phyloP scores from a whole-genome alignment of 305 asterid species.

The Fraxinus greggii region DNA sequence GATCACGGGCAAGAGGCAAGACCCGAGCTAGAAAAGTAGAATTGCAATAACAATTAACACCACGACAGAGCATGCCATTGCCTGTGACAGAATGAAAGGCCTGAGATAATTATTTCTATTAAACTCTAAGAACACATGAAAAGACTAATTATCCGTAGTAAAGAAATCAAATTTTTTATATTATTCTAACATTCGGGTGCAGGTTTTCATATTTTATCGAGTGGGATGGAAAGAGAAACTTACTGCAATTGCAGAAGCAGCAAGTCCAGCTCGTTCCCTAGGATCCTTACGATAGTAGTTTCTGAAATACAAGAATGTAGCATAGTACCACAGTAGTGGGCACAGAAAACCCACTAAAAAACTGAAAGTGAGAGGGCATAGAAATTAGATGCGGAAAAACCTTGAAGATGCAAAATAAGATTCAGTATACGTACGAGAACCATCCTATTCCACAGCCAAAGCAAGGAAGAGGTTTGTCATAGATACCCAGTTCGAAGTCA shows the following conservation, averaged over 20 bases:
- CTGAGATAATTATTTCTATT: not conserved
- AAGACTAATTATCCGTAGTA: not conserved
- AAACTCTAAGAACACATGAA: not conserved
- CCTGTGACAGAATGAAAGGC: slow-evolving; percentile 28
- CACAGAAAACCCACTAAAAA: slow-evolving; percentile 79
- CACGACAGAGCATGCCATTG: slow-evolving; percentile 42
- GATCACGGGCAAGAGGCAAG: slow-evolving; percentile 19
- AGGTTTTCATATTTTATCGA: not conserved
- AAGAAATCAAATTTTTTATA: not conserved
- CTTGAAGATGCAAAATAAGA: not conserved
- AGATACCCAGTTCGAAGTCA: slow-evolving; percentile 66
- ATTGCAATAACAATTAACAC: slow-evolving; percentile 32
- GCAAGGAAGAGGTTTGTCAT: slow-evolving; percentile 96
- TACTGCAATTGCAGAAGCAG: slow-evolving; percentile 92
- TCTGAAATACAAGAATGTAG: slow-evolving; percentile 81
- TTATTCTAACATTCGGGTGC: not conserved
- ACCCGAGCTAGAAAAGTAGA: slow-evolving; percentile 25
- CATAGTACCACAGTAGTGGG: slow-evolving; percentile 94
- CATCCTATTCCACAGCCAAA: slow-evolving; percentile 98
- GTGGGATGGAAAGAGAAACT: not conserved
- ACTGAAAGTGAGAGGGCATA: slow-evolving; percentile 38
- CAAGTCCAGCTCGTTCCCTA: slow-evolving; percentile 97
- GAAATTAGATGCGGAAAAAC: not conserved
- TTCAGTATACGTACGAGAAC: slow-evolving; percentile 56
- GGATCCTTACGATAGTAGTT: slow-evolving; percentile 89